A percentile compares a stretch with the other conserved stretches of the same genome.
phyloP scores from a whole-genome alignment of 2,329 filamentous ascomycete species.

The Fusarium poae region DNA sequence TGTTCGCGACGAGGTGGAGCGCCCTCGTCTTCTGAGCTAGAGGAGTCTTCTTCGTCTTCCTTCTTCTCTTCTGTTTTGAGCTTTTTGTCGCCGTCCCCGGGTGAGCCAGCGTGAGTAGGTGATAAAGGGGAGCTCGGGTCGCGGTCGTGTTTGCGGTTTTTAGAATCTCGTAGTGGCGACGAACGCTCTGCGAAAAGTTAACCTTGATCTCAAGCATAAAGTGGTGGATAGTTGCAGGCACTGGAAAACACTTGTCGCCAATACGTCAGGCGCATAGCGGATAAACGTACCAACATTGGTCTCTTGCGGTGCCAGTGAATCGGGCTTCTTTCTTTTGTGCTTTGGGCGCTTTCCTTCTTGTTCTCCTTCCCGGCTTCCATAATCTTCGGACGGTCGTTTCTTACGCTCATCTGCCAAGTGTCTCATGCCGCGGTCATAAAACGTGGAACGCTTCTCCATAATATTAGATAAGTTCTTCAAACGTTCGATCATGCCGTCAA shows the following conservation, averaged over 20 bases:
- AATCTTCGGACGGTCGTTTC: conserved; percentile 69
- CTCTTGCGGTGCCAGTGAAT: conserved; percentile 67
- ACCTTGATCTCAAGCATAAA: conserved; percentile 5
- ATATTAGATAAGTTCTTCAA: conserved; percentile 74
- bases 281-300: conserved; percentile 50
- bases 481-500: conserved; percentile 73
- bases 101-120: conserved; percentile 64
- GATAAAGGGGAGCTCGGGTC: conserved; percentile 71
- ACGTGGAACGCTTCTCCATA: conserved; percentile 74
- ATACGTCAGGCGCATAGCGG: conserved; percentile 5
- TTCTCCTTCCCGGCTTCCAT: conserved; percentile 62
- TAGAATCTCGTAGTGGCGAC: conserved; percentile 66
- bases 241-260: conserved; percentile 5
- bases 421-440: conserved; percentile 80
- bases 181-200: conserved; percentile 61
- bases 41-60: conserved; percentile 57
- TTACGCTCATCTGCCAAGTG: conserved; percentile 76
- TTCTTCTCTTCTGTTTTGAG: conserved; percentile 53
- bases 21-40: conserved; percentile 70
- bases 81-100: conserved; percentile 72
- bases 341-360: conserved; percentile 71
- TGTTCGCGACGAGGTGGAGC: conserved; percentile 72
- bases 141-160: conserved; percentile 64
- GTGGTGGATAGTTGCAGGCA: conserved; percentile 20
- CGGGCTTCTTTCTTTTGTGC: conserved; percentile 83